Conservation (phyloP, 2,329 filamentous ascomycete genomes). For the Pyrenochaeta sp. region DNA sequence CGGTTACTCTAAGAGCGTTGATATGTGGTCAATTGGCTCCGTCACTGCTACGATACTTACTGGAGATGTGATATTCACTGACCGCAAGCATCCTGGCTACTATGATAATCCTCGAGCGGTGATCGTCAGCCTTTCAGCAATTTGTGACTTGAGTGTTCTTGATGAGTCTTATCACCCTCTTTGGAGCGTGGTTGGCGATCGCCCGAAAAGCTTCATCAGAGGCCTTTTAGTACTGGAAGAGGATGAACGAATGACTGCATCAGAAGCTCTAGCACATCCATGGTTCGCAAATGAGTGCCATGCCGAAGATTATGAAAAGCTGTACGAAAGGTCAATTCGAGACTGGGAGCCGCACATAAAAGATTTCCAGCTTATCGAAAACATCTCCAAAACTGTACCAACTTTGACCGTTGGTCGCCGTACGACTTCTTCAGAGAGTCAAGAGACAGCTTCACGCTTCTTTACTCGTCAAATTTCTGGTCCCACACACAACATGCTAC, state of each 20-base stretch:
- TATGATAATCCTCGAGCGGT: conserved; percentile 31
- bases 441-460: conserved; percentile 2
- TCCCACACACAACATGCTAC: not conserved
- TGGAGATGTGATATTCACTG: conserved; percentile 58
- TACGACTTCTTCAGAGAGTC: not conserved
- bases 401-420: not conserved
- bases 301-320: conserved; percentile 56
- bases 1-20: conserved; percentile 67
- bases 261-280: conserved; percentile 61
- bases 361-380: conserved; percentile 39
- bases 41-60: conserved; percentile 62
- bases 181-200: conserved; percentile 54
- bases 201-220: conserved; percentile 63
- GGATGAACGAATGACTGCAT: conserved; percentile 59
- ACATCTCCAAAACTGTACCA: conserved; percentile 12
- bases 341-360: conserved; percentile 59
- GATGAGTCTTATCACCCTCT: conserved; percentile 46
- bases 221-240: conserved; percentile 62
- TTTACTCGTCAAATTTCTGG: conserved; percentile 1
- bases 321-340: conserved; percentile 59
- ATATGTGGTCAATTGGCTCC: conserved; percentile 70
- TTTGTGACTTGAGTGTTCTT: conserved; percentile 56
- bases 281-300: conserved; percentile 62
- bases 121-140: conserved; percentile 45
- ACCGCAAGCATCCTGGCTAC: conserved; percentile 39